phyloP scores from a whole-genome alignment of 2,329 filamentous ascomycete genomes.

The Lachnellula occidentalis region DNA sequence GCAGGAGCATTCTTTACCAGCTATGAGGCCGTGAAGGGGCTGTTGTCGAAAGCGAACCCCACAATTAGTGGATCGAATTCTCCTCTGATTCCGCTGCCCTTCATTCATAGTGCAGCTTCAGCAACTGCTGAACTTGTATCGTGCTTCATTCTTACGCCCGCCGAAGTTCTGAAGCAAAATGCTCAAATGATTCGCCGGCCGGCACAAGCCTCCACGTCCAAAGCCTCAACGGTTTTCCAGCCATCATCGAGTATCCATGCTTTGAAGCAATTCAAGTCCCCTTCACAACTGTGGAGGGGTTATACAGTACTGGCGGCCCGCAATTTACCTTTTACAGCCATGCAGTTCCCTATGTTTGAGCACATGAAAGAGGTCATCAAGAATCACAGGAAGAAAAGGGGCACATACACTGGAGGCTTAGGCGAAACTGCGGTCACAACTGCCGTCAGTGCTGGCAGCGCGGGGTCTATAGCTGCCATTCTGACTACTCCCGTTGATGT shows the following conservation, averaged over 20 bases:
- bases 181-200: slow-evolving; percentile 67
- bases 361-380: slow-evolving; percentile 52
- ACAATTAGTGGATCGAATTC: slow-evolving; percentile 44
- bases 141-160: slow-evolving; percentile 80
- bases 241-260: slow-evolving; percentile 48
- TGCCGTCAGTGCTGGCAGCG: slow-evolving; percentile 65
- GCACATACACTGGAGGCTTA: slow-evolving; percentile 34
- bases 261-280: slow-evolving; percentile 51
- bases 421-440: slow-evolving; percentile 67
- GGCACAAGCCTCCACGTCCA: slow-evolving; percentile 18
- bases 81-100: slow-evolving; percentile 61
- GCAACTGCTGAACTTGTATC: slow-evolving; percentile 76
- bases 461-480: slow-evolving; percentile 69
- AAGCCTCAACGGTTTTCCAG: slow-evolving; percentile 42
- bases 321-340: slow-evolving; percentile 80
- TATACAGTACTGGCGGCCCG: slow-evolving; percentile 77
- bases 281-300: slow-evolving; percentile 55
- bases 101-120: slow-evolving; percentile 70
- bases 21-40: slow-evolving; percentile 70
- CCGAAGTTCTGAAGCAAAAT: slow-evolving; percentile 90
- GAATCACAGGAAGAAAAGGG: slow-evolving; percentile 35
- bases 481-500: slow-evolving; percentile 89
- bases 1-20: slow-evolving; percentile 86
- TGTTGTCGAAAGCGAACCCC: slow-evolving; percentile 49
- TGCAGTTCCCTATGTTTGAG: slow-evolving; percentile 88